Conservation (phyloP, 139 green algal species). For the Klebsormidium nitens region DNA sequence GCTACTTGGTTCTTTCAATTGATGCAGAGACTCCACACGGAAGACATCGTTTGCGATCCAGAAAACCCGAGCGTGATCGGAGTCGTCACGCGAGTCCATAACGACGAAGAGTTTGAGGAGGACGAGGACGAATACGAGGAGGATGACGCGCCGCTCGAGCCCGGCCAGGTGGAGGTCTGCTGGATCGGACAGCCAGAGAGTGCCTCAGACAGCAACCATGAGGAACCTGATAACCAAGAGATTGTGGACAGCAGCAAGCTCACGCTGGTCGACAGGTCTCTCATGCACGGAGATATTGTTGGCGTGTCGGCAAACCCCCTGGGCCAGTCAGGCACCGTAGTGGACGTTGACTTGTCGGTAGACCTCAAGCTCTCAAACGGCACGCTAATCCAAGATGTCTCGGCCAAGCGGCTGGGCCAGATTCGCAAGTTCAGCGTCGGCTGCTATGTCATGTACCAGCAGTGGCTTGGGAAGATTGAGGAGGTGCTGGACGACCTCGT, state of each 20-base stretch:
- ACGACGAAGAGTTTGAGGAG: too few species aligned
- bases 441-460: slow-evolving; percentile 33
- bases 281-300: slow-evolving; percentile 47
- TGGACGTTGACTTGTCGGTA: slow-evolving; percentile 27
- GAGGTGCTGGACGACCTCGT: slow-evolving; percentile 26
- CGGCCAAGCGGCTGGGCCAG: slow-evolving; percentile 9
- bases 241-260: too few species aligned
- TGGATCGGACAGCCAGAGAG: slow-evolving; percentile 25
- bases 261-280: slow-evolving; percentile 34
- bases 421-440: slow-evolving; percentile 11
- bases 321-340: slow-evolving; percentile 36
- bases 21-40: too few species aligned
- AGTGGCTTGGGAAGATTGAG: slow-evolving; percentile 39
- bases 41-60: too few species aligned
- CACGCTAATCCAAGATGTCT: slow-evolving; percentile 7
- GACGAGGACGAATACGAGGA: slow-evolving; percentile 21
- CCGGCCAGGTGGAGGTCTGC: slow-evolving; percentile 27
- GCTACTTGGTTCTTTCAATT: too few species aligned
- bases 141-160: background rate
- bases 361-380: slow-evolving; percentile 21
- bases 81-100: too few species aligned
- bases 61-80: too few species aligned
- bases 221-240: too few species aligned
- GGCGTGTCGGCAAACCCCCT: slow-evolving; percentile 36
- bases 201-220: background rate